phyloP scores from a whole-genome alignment of 2,329 filamentous ascomycete species.

The Bipolaris bicolor region DNA sequence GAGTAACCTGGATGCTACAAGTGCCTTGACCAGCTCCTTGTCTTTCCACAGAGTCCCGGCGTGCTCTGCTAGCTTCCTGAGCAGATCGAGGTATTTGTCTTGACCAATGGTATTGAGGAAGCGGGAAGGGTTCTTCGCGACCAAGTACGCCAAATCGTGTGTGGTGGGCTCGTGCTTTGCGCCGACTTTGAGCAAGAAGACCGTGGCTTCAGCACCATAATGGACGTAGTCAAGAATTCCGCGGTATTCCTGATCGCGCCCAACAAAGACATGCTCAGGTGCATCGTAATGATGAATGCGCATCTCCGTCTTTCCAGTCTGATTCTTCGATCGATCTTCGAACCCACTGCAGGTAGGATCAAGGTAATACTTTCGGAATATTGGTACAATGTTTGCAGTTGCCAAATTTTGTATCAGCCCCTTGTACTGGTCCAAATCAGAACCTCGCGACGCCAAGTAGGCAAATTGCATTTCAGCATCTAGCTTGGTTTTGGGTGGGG shows the following conservation, averaged over 20 bases:
- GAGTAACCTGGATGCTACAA: slow-evolving; percentile 78
- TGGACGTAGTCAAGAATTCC: slow-evolving; percentile 98
- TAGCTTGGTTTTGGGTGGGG: slow-evolving; percentile 70
- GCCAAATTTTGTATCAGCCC: slow-evolving; percentile 34
- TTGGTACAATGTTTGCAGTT: slow-evolving; percentile 47
- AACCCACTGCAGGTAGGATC: slow-evolving; percentile 41
- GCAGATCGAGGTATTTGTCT: slow-evolving; percentile 84
- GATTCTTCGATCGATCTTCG: slow-evolving; percentile 40
- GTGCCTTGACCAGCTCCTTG: slow-evolving; percentile 74
- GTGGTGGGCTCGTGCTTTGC: slow-evolving; percentile 92
- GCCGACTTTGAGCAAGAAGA: slow-evolving; percentile 85
- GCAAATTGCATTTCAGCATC: slow-evolving; percentile 76
- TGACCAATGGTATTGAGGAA: slow-evolving; percentile 80
- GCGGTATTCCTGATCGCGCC: slow-evolving; percentile 72
- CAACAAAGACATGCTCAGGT: slow-evolving; percentile 81
- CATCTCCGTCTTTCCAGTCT: slow-evolving; percentile 43
- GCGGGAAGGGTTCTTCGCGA: slow-evolving; percentile 82
- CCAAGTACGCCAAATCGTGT: slow-evolving; percentile 78
- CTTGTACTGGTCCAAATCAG: slow-evolving; percentile 66
- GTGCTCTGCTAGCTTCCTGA: slow-evolving; percentile 80
- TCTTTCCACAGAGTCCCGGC: slow-evolving; percentile 74
- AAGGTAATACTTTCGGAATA: slow-evolving; percentile 44
- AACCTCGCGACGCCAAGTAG: slow-evolving; percentile 80
- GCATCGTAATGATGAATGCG: slow-evolving; percentile 62
- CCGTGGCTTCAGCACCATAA: slow-evolving; percentile 85